A percentile compares a stretch with the other conserved stretches of the same genome.
Conservation (phyloP, 2,329 filamentous ascomycete species). For the Sporothrix brasiliensis region DNA sequence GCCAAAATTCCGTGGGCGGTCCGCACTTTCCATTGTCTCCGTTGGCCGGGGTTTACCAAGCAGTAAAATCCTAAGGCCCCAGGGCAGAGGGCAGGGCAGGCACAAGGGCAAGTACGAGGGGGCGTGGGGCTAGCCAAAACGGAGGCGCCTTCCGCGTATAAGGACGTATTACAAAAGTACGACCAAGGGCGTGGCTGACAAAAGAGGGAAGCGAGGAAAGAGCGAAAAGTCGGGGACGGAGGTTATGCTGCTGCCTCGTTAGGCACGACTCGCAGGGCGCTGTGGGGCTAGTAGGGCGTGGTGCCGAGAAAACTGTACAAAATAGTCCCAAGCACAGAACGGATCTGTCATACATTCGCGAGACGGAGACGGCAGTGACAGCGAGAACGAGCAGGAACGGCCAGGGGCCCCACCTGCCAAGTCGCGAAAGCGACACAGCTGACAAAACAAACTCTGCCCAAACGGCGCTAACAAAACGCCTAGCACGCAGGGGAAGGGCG, state of each 20-base stretch:
- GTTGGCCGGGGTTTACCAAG: conserved; percentile 33
- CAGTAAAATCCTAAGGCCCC: conserved; percentile 26
- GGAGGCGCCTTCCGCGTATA: conserved; percentile 16
- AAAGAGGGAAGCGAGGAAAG: background rate
- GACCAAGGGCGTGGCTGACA: conserved; percentile 1
- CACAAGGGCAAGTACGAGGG: background rate
- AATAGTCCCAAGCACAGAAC: conserved; percentile 14
- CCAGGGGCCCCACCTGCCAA: conserved; percentile 12
- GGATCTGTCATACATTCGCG: conserved; percentile 21
- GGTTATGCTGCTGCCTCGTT: conserved; percentile 9
- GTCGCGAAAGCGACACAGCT: conserved; percentile 25
- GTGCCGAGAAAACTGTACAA: conserved; percentile 1
- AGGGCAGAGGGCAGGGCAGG: background rate
- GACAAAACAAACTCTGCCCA: conserved; percentile 28
- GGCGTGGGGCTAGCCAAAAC: conserved; percentile 26
- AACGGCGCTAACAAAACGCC: conserved; percentile 23
- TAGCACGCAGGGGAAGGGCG: background rate
- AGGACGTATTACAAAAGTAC: background rate
- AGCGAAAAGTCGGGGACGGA: conserved; percentile 12
- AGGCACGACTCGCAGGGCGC: conserved; percentile 18
- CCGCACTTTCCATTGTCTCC: conserved; percentile 25
- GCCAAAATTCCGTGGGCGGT: conserved; percentile 11
- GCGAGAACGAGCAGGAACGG: conserved; percentile 15
- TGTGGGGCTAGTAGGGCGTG: conserved; percentile 6
- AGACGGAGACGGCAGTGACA: conserved; percentile 9